Evolutionary conservation across 441 rosid genomes (phyloP), one percentile per base, ranked within the genome.

Genomic region (Geranium incanum): DNA sequence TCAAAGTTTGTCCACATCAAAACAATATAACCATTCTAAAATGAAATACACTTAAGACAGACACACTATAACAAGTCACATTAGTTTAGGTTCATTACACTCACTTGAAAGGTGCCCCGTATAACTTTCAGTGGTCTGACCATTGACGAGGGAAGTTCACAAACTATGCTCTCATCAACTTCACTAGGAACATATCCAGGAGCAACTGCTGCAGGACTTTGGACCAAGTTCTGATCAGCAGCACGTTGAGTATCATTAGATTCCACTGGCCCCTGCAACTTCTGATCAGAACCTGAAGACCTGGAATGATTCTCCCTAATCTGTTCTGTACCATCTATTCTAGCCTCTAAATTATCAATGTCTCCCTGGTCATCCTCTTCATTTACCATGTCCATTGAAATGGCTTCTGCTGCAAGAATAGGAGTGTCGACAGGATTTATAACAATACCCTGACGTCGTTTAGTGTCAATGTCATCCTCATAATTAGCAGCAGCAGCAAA

Each of bases 91-190:
- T 63, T 48, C 37, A 69, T 45, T 37, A 50, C 78, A 79, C 89
- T 79, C 86, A 91, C 99, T 77, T 96, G 99, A 81, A 93, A 91
- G 74, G 91, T 96, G 86, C 99, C 99, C 70, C 77, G 87, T 70
- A 89, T 80, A 79, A 91, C 95, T 79, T 89, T 82, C 75, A 93
- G 82, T 1, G 97, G 97, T 71, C 97, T 88, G 81, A 96, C 97
- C 98, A 96, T 96, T 59, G 98, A 93, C 72, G 98, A 84, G 71
- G 96, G 84, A 83, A 93, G 88, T 84, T 93, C 99, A 79, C 90
- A 85, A 85, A 91, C 84, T 71, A 96, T 91, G 79, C 94, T 88
- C 83, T 90, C 99, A 80, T 96, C 92, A 71, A 82, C 84, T 79
- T 93, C 96, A 79, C 96, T 87, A 67, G 97, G 97, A 76, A 90